Evolutionary conservation across 805 yeast genomes (phyloP).

Genomic region (Candida andamanensis): DNA sequence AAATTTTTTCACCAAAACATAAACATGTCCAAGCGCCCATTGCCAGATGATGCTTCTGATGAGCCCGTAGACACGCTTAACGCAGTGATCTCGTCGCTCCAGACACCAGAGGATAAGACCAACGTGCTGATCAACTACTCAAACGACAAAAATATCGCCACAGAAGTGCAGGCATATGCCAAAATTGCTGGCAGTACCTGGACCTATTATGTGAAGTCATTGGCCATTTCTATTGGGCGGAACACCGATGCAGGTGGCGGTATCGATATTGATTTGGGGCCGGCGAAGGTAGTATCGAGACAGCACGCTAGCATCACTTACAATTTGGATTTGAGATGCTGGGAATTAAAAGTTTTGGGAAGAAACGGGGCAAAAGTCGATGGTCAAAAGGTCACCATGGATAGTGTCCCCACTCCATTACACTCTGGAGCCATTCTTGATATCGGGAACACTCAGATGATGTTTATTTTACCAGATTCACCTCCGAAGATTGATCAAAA

Average conservation of each 20-base stretch:
- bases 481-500: constrained; percentile 60
- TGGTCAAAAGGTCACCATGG: constrained; percentile 51
- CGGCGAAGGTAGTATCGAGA: constrained; percentile 94
- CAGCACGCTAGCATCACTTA: constrained; percentile 82
- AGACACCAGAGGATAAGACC: constrained; percentile 67
- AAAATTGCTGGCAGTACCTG: constrained; percentile 89
- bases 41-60: too few relatives aligned
- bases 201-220: constrained; percentile 87
- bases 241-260: constrained; percentile 45
- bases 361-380: constrained; percentile 93
- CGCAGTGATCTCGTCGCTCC: constrained; percentile 65
- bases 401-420: constrained; percentile 51
- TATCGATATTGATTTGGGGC: constrained; percentile 88
- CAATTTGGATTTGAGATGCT: constrained; percentile 65
- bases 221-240: constrained; percentile 80
- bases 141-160: constrained; percentile 62
- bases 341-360: constrained; percentile 84
- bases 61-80: constrained; percentile 65
- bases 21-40: too few relatives aligned
- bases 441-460: constrained; percentile 97
- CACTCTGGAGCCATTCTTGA: constrained; percentile 88
- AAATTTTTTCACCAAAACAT: too few relatives aligned
- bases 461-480: constrained; percentile 93
- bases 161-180: constrained; percentile 96
- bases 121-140: constrained; percentile 68